A percentile compares a stretch with the other conserved stretches of the same genome.
These are phyloP conservation scores for Tylopilus intermedius DNA, from an alignment of 768 basidiomycete species.

Conservation along the genomic window DNA sequence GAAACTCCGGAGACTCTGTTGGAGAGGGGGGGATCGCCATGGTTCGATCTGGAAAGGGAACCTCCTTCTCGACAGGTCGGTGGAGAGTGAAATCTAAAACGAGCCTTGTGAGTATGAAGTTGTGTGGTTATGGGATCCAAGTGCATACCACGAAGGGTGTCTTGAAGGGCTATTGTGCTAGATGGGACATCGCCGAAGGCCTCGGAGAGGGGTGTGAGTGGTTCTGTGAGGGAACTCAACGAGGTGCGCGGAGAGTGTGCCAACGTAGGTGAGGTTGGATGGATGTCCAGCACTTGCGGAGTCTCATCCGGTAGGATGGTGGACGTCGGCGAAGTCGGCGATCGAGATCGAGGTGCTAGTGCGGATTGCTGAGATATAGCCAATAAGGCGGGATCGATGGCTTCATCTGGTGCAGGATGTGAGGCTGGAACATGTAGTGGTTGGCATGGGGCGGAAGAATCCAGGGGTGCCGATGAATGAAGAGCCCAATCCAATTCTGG, in stretches of 20 bases:
- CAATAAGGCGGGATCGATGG: slow-evolving; percentile 32
- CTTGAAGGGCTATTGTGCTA: background rate
- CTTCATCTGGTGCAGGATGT: slow-evolving; percentile 15
- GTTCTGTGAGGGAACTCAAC: slow-evolving; percentile 28
- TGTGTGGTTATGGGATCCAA: background rate
- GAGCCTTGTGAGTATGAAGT: slow-evolving; percentile 3
- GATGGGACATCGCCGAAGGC: slow-evolving; percentile 7
- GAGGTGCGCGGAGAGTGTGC: slow-evolving; percentile 29
- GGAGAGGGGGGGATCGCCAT: background rate
- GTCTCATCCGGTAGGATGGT: background rate
- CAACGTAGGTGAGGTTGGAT: slow-evolving; percentile 19
- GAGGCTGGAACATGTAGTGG: background rate
- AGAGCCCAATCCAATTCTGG: slow-evolving; percentile 10
- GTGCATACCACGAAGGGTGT: slow-evolving; percentile 9
- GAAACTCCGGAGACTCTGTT: background rate
- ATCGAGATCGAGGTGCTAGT: background rate
- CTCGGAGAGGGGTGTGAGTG: slow-evolving; percentile 23
- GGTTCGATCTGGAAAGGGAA: background rate
- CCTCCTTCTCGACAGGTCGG: slow-evolving; percentile 2
- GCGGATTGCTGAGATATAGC: slow-evolving; percentile 22
- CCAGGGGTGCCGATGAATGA: background rate
- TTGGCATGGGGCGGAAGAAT: background rate
- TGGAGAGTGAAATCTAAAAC: slow-evolving; percentile 4
- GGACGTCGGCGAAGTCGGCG: background rate
- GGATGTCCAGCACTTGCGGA: slow-evolving; percentile 1